Evolutionary conservation across 306 rosid genomes (phyloP).

Genomic region (Morella rubra): DNA sequence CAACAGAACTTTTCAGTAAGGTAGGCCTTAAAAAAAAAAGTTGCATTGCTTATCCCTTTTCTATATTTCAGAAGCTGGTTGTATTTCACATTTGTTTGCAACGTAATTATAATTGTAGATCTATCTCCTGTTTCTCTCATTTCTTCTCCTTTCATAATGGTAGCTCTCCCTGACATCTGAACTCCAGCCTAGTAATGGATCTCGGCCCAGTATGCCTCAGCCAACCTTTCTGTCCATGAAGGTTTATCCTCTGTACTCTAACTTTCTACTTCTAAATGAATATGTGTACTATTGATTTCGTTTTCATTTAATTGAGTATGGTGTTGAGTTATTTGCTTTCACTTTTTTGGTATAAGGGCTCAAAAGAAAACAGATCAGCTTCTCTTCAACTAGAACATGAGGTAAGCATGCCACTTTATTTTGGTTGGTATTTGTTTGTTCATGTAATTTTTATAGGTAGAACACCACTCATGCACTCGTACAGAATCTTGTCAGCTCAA

Average conservation of each 20-base stretch:
- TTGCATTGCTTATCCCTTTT: neutral
- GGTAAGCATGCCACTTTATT: conserved; percentile 40
- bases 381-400: conserved; percentile 53
- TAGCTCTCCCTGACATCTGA: conserved; percentile 78
- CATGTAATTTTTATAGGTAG: neutral
- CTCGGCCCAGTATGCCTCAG: conserved; percentile 39
- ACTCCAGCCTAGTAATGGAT: conserved; percentile 47
- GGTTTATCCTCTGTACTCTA: conserved; percentile 55
- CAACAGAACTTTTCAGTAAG: conserved; percentile 87
- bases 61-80: neutral
- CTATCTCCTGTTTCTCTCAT: conserved; percentile 11
- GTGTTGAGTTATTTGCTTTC: conserved; percentile 33
- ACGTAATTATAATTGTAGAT: neutral
- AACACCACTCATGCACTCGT: neutral
- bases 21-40: conserved; percentile 31
- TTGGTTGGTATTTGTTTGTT: neutral
- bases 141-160: conserved; percentile 31
- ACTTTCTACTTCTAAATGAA: neutral
- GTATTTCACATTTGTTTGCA: neutral
- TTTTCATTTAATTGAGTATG: conserved; percentile 16
- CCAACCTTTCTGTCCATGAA: conserved; percentile 40
- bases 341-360: conserved; percentile 67
- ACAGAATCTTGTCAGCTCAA: neutral
- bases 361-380: conserved; percentile 78
- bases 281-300: conserved; percentile 2